Evolutionary conservation across 768 basidiomycete species (phyloP).

Genomic region (Russula virescens): DNA sequence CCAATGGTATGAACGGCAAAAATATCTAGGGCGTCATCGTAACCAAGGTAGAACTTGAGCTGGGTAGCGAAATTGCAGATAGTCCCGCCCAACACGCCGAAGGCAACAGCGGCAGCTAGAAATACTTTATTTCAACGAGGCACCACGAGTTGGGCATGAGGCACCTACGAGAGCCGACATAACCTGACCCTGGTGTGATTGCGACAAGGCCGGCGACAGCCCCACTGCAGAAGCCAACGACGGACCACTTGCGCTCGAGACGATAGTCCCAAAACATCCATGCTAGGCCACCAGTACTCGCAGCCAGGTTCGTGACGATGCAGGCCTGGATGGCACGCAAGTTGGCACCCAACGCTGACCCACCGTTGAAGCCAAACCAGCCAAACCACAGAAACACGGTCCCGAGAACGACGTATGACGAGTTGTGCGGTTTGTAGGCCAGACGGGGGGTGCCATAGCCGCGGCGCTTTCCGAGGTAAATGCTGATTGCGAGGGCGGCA

Average conservation of each 20-base stretch:
- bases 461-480: slow-evolving; percentile 85
- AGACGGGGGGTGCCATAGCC: slow-evolving; percentile 89
- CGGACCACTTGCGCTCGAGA: slow-evolving; percentile 88
- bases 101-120: slow-evolving; percentile 72
- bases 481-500: slow-evolving; percentile 84
- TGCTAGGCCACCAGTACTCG: slow-evolving; percentile 78
- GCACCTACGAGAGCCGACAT: slow-evolving; percentile 64
- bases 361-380: slow-evolving; percentile 96
- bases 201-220: slow-evolving; percentile 88
- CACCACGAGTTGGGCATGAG: background rate
- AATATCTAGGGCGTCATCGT: slow-evolving; percentile 83
- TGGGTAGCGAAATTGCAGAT: slow-evolving; percentile 95
- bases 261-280: slow-evolving; percentile 98
- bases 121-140: slow-evolving; percentile 7
- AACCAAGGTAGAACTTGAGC: slow-evolving; percentile 74
- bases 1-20: slow-evolving; percentile 83
- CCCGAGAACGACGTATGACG: slow-evolving; percentile 88
- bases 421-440: slow-evolving; percentile 93
- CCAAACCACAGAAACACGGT: slow-evolving; percentile 93
- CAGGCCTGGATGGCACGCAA: slow-evolving; percentile 83
- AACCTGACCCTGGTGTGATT: slow-evolving; percentile 83
- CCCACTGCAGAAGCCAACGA: slow-evolving; percentile 93
- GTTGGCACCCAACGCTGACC: slow-evolving; percentile 84
- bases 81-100: slow-evolving; percentile 79
- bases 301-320: slow-evolving; percentile 91